Evolutionary conservation across 495 filamentous ascomycete species (phyloP).

Genomic region (Hypoxylon intermedium): DNA sequence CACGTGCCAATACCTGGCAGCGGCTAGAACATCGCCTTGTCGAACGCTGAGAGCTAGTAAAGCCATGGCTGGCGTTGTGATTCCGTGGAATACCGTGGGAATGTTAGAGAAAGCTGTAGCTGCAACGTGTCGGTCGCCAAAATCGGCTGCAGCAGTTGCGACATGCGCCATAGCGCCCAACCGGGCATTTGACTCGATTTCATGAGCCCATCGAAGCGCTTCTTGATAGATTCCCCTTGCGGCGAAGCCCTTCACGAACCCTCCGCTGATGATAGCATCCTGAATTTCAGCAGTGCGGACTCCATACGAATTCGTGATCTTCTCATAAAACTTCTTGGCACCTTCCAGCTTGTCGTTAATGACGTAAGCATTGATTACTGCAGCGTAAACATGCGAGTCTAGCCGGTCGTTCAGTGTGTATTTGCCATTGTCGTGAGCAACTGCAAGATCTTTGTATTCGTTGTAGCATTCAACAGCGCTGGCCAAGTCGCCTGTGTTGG

Average conservation of each 20-base stretch:
- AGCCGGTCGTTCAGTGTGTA: constrained; percentile 73
- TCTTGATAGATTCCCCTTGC: constrained; percentile 67
- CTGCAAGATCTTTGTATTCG: constrained; percentile 84
- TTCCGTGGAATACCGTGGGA: constrained; percentile 54
- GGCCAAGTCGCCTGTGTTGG: constrained; percentile 74
- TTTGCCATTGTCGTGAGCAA: constrained; percentile 78
- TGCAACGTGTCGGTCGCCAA: constrained; percentile 72
- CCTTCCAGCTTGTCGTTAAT: constrained; percentile 77
- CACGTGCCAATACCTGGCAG: constrained; percentile 77
- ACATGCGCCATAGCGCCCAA: constrained; percentile 52
- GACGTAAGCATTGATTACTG: constrained; percentile 85
- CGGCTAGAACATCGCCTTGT: constrained; percentile 74
- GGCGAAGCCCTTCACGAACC: constrained; percentile 76
- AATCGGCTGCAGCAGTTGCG: constrained; percentile 73
- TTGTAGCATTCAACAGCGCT: constrained; percentile 96
- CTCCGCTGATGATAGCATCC: constrained; percentile 72
- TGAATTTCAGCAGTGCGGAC: constrained; percentile 62
- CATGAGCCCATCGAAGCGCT: constrained; percentile 70
- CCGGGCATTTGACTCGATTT: constrained; percentile 48
- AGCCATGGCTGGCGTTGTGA: constrained; percentile 74
- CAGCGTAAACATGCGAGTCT: constrained; percentile 84
- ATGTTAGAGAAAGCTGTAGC: constrained; percentile 69
- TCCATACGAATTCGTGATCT: constrained; percentile 70
- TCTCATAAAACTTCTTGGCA: constrained; percentile 81
- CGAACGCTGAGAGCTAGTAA: constrained; percentile 86